Conservation (phyloP, 257 asterid species). For the Nicotiana sylvestris region DNA sequence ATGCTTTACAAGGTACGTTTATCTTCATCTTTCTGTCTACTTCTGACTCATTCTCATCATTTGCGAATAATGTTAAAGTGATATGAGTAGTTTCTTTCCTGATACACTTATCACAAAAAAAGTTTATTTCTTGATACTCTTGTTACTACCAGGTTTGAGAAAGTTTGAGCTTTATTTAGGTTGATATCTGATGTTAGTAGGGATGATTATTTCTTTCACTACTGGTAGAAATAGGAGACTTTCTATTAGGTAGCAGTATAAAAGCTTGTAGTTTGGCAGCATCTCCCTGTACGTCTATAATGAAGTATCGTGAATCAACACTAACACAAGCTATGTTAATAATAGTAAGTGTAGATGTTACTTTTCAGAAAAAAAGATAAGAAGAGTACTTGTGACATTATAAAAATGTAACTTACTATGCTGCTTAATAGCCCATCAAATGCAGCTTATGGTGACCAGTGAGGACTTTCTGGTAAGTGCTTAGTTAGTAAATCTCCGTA, state of each 20-base stretch:
- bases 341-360: background rate
- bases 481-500: background rate
- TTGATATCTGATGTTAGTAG: background rate
- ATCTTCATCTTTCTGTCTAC: slow-evolving; percentile 17
- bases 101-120: background rate
- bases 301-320: background rate
- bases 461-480: background rate
- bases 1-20: slow-evolving; percentile 87
- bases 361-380: background rate
- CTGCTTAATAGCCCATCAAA: background rate
- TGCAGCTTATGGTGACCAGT: background rate
- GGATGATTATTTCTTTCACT: background rate
- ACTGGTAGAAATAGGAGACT: background rate
- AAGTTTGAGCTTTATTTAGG: slow-evolving; percentile 6
- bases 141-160: background rate
- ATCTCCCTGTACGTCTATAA: background rate
- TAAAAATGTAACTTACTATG: background rate
- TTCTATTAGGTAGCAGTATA: background rate
- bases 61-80: background rate
- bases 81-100: background rate
- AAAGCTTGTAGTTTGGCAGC: background rate
- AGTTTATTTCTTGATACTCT: background rate
- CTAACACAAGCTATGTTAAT: background rate
- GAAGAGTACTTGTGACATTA: background rate
- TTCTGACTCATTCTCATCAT: background rate